Evolutionary conservation across 352 stramenopile genomes (phyloP).

Genomic region (Aphanomyces invadans): DNA sequence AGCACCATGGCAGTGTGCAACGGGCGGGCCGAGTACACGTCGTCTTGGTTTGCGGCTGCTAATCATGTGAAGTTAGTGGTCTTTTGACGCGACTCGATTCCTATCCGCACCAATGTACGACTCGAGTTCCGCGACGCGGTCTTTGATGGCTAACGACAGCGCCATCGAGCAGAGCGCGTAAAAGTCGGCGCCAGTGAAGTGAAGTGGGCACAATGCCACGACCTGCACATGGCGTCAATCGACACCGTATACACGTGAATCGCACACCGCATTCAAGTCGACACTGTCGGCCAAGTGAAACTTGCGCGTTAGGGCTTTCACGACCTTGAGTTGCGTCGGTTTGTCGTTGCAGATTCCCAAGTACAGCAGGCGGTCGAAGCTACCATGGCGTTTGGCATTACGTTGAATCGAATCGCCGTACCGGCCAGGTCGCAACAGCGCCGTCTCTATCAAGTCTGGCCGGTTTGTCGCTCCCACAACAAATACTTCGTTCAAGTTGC

Average conservation of each 20-base stretch:
- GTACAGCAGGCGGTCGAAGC: constrained; percentile 73
- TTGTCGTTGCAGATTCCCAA: constrained; percentile 74
- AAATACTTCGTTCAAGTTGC: constrained; percentile 79
- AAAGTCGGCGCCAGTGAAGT: constrained; percentile 79
- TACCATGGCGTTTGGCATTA: constrained; percentile 10
- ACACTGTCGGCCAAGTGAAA: constrained; percentile 56
- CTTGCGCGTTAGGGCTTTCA: constrained; percentile 76
- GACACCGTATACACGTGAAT: background rate
- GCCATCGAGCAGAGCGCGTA: constrained; percentile 76
- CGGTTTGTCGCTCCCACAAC: constrained; percentile 96
- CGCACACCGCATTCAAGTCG: constrained; percentile 34
- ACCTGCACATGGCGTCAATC: too few relatives aligned
- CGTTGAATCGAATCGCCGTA: constrained; percentile 5
- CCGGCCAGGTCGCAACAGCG: constrained; percentile 89
- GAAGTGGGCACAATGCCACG: constrained; percentile 49
- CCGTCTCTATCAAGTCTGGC: constrained; percentile 93
- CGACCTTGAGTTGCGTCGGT: constrained; percentile 65
- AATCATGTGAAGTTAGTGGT: too few relatives aligned
- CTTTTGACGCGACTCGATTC: too few relatives aligned
- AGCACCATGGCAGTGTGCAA: constrained; percentile 62
- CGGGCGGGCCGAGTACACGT: constrained; percentile 72
- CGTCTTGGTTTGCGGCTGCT: constrained; percentile 55
- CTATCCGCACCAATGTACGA: constrained; percentile 53
- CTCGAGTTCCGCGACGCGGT: constrained; percentile 58
- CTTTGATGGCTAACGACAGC: constrained; percentile 65